Conservation (phyloP, 768 basidiomycete genomes). For the Sporobolomyces roseus region DNA sequence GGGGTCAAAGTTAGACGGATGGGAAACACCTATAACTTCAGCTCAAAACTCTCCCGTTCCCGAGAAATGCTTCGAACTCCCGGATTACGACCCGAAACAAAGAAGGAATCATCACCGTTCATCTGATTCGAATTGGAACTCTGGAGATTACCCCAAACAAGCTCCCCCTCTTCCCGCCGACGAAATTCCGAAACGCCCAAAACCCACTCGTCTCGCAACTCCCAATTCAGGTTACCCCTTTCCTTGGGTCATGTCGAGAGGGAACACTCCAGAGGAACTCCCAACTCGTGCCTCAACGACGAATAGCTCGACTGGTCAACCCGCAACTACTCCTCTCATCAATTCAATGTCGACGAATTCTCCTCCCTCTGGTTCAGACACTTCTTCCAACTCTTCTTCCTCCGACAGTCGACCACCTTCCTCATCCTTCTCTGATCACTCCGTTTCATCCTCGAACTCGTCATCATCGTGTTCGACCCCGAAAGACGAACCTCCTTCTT, state of each 20-base stretch:
- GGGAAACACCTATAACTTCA: conserved; percentile 1
- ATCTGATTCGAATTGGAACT: neutral
- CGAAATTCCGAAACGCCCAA: neutral
- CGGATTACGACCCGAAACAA: neutral
- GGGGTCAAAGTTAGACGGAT: neutral
- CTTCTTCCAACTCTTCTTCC: neutral
- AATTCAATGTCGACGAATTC: neutral
- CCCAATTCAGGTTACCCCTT: conserved; percentile 31
- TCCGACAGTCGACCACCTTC: neutral
- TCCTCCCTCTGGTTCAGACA: neutral
- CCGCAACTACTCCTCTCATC: too few relatives aligned
- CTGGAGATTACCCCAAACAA: neutral
- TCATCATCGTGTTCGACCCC: conserved; percentile 13
- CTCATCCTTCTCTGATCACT: conserved; percentile 23
- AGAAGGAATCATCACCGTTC: conserved; percentile 22
- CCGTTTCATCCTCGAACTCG: neutral
- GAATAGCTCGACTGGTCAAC: too few relatives aligned
- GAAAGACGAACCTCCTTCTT: neutral
- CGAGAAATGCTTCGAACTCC: neutral
- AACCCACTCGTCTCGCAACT: conserved; percentile 12
- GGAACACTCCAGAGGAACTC: neutral
- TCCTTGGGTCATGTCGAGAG: conserved; percentile 18
- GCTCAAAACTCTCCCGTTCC: neutral
- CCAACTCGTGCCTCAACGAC: conserved; percentile 1
- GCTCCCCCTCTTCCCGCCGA: neutral